phyloP scores from a whole-genome alignment of 441 rosid genomes.

The Croton setiger region DNA sequence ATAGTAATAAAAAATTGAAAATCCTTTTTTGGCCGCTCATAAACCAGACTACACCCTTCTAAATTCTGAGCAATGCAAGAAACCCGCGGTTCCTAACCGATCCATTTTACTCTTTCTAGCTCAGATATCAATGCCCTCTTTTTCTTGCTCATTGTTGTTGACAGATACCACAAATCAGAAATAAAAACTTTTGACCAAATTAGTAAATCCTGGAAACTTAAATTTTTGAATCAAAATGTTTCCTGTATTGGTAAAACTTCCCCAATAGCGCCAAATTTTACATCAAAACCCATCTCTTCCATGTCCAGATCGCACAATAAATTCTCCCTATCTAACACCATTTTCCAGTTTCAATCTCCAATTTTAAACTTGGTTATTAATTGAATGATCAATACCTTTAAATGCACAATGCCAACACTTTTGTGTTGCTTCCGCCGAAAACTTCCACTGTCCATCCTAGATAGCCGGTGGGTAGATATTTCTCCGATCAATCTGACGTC shows the following conservation, averaged over 20 bases:
- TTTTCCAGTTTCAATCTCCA: neutral
- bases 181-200: conserved; percentile 23
- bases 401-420: conserved; percentile 80
- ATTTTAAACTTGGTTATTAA: neutral
- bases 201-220: conserved; percentile 15
- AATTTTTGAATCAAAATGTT: conserved; percentile 27
- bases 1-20: neutral
- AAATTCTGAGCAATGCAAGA: conserved; percentile 29
- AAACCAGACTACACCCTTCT: neutral
- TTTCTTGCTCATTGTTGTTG: conserved; percentile 13
- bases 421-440: conserved; percentile 60
- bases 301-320: conserved; percentile 11
- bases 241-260: conserved; percentile 24
- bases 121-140: conserved; percentile 35
- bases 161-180: conserved; percentile 17
- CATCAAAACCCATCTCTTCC: neutral
- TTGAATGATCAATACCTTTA: conserved; percentile 50
- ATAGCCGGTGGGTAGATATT: conserved; percentile 50
- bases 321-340: neutral
- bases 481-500: conserved; percentile 85
- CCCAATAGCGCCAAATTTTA: conserved; percentile 28
- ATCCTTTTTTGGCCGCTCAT: neutral
- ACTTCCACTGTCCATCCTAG: conserved; percentile 56
- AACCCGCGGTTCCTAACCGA: conserved; percentile 32
- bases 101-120: conserved; percentile 10